Conservation (phyloP, 2,329 filamentous ascomycete species). For the Biscogniauxia mediterranea region DNA sequence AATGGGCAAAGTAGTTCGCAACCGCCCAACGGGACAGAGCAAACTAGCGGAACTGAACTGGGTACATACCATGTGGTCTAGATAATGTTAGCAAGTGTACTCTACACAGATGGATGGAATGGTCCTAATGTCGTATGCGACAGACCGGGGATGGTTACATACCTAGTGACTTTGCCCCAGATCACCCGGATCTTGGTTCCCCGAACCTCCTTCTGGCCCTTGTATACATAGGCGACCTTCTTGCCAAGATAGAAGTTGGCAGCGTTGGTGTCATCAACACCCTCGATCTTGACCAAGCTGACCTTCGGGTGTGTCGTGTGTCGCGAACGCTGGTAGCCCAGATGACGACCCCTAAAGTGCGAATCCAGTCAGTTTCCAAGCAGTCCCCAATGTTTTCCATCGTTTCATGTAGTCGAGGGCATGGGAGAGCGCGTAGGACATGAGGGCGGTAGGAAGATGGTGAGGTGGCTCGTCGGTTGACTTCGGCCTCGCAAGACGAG, state of each 20-base stretch:
- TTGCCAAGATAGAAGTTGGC: conserved; percentile 99
- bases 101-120: neutral
- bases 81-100: conserved; percentile 33
- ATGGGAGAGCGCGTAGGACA: neutral
- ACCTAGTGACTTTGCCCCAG: conserved; percentile 72
- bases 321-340: conserved; percentile 96
- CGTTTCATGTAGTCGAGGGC: neutral
- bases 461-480: conserved; percentile 2
- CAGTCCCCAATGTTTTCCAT: neutral
- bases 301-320: conserved; percentile 87
- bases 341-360: conserved; percentile 80
- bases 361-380: conserved; percentile 22
- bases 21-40: neutral
- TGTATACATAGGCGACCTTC: conserved; percentile 98
- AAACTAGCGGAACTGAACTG: neutral
- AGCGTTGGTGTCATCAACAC: conserved; percentile 85
- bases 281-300: conserved; percentile 97
- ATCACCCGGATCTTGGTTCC: conserved; percentile 99
- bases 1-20: neutral
- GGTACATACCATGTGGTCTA: conserved; percentile 76
- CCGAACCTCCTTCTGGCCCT: conserved; percentile 88
- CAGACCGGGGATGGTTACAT: neutral
- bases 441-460: conserved; percentile 1
- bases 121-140: neutral
- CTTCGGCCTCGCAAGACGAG: conserved; percentile 4